Conservation (phyloP, 805 yeast species). For the Candida tallmaniae region DNA sequence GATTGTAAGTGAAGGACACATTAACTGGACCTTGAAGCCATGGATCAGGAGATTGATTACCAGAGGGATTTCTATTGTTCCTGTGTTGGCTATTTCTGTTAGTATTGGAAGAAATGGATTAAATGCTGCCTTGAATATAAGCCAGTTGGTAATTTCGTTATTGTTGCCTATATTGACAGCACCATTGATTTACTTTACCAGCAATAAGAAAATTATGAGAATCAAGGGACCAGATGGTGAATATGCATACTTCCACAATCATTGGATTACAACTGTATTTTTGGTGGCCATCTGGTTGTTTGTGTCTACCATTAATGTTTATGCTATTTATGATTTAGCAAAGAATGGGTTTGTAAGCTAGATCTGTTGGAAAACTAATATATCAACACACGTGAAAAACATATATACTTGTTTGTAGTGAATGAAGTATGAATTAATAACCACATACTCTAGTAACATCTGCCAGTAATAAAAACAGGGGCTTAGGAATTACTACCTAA, state of each 20-base stretch:
- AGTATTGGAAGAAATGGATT: slow-evolving; percentile 73
- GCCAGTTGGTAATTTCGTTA: slow-evolving; percentile 80
- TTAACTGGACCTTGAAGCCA: slow-evolving; percentile 76
- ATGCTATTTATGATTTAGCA: slow-evolving; percentile 45
- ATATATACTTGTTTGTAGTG: too few species aligned
- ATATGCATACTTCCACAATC: slow-evolving; percentile 57
- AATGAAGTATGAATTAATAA: too few species aligned
- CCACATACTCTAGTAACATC: too few species aligned
- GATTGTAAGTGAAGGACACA: slow-evolving; percentile 86
- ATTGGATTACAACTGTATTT: slow-evolving; percentile 48
- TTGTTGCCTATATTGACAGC: slow-evolving; percentile 81
- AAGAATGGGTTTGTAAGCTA: slow-evolving; percentile 23
- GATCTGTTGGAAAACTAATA: too few species aligned
- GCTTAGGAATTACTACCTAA: too few species aligned
- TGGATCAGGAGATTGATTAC: slow-evolving; percentile 78
- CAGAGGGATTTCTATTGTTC: slow-evolving; percentile 72
- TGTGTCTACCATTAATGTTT: slow-evolving; percentile 66
- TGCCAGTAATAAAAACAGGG: too few species aligned
- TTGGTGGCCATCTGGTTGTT: slow-evolving; percentile 66
- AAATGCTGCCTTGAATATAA: slow-evolving; percentile 68
- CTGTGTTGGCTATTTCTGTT: slow-evolving; percentile 70
- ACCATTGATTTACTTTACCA: slow-evolving; percentile 80
- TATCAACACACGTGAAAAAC: too few species aligned
- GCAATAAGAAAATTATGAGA: slow-evolving; percentile 63
- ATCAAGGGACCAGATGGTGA: slow-evolving; percentile 29